Conservation (phyloP, 148 eudicot species). For the Rhododendron mucronatum region DNA sequence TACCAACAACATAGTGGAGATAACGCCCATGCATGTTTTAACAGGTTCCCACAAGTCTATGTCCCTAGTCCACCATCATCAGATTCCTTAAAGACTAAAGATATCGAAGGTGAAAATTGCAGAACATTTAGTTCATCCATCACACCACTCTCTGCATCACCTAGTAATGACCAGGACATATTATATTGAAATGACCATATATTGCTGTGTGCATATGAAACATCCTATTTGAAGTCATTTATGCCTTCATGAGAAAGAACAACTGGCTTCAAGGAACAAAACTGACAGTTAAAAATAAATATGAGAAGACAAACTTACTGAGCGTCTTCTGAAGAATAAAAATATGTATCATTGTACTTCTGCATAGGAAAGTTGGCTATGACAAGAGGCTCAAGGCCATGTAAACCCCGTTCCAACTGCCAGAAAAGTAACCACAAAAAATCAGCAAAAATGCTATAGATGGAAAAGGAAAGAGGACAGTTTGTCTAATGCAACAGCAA, state of each 20-base stretch:
- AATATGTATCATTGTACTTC: conserved; percentile 61
- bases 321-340: conserved; percentile 53
- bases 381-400: conserved; percentile 64
- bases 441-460: not conserved
- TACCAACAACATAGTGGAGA: not conserved
- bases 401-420: conserved; percentile 80
- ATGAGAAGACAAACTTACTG: conserved; percentile 51
- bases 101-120: not conserved
- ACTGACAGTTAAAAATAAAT: not conserved
- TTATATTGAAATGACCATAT: not conserved
- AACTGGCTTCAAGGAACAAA: not conserved
- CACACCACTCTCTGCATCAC: not conserved
- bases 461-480: not conserved
- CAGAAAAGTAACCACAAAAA: conserved; percentile 5
- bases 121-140: not conserved
- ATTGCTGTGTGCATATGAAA: not conserved
- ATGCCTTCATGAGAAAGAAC: not conserved
- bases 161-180: not conserved
- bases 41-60: not conserved
- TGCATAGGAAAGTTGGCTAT: conserved; percentile 72
- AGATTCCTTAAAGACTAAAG: not conserved
- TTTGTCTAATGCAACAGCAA: not conserved
- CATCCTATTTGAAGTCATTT: not conserved
- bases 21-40: not conserved
- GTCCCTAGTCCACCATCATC: not conserved